These are phyloP conservation scores for Nephelium lappaceum DNA, from an alignment of 345 rosid species.

Conservation along the genomic window DNA sequence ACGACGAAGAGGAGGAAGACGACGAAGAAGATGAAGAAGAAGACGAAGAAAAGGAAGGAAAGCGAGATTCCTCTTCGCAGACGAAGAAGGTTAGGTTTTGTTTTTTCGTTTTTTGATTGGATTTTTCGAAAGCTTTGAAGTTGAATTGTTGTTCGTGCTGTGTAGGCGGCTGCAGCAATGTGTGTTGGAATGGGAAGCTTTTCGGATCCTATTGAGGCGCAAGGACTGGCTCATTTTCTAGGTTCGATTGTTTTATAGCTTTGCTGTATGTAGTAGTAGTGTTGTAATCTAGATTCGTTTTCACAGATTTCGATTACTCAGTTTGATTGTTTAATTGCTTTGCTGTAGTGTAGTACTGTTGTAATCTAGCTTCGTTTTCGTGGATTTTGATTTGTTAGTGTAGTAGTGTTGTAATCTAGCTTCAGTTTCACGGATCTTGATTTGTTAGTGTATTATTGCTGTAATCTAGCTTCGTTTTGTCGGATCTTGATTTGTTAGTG, in stretches of 20 bases:
- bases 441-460: too few species aligned
- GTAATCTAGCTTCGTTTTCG: too few species aligned
- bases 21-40: slow-evolving; percentile 32
- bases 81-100: slow-evolving; percentile 65
- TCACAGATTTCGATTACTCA: too few species aligned
- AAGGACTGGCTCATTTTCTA: slow-evolving; percentile 96
- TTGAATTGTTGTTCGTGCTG: slow-evolving; percentile 8
- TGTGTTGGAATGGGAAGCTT: slow-evolving; percentile 97
- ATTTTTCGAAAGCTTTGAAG: not conserved
- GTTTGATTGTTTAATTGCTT: too few species aligned
- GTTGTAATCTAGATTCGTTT: too few species aligned
- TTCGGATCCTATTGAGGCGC: slow-evolving; percentile 92
- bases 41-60: slow-evolving; percentile 32
- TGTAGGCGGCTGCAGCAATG: slow-evolving; percentile 99
- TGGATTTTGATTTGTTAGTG: too few species aligned
- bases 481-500: too few species aligned
- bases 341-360: too few species aligned
- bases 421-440: too few species aligned
- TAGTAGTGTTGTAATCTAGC: too few species aligned
- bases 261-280: too few species aligned
- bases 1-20: slow-evolving; percentile 19
- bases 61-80: slow-evolving; percentile 45
- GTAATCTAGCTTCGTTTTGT: too few species aligned
- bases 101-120: not conserved
- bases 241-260: slow-evolving; percentile 40